Evolutionary conservation across 331 rosid genomes (phyloP).

Genomic region (Quercus lobata): DNA sequence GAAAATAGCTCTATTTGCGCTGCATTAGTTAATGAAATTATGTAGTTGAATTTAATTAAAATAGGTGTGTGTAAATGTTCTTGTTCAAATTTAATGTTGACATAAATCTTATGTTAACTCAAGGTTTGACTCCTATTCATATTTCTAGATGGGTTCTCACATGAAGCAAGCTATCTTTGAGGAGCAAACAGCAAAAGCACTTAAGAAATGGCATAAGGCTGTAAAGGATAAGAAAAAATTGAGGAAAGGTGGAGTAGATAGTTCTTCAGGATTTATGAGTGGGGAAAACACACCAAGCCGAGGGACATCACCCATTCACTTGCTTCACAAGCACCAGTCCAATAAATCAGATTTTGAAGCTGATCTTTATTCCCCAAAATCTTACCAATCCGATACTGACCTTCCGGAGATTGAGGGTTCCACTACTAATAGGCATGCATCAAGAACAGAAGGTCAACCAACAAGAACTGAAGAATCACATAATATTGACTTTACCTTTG

Average conservation of each 20-base stretch:
- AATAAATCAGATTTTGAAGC: conserved; percentile 28
- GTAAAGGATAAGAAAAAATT: conserved; percentile 43
- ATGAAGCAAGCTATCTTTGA: conserved; percentile 65
- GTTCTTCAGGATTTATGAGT: conserved; percentile 32
- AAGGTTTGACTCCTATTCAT: not conserved
- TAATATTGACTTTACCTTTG: conserved; percentile 47
- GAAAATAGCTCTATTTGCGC: too few species aligned
- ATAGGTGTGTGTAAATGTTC: too few species aligned
- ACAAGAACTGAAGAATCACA: conserved; percentile 13
- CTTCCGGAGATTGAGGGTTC: conserved; percentile 44
- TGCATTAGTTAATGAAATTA: too few species aligned
- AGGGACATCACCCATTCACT: conserved; percentile 52
- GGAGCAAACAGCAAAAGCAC: conserved; percentile 68
- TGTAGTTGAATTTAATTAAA: too few species aligned
- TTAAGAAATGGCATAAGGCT: conserved; percentile 58
- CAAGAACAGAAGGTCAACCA: not conserved
- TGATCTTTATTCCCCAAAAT: conserved; percentile 42
- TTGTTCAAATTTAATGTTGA: too few species aligned
- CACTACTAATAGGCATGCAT: not conserved
- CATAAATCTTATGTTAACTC: too few species aligned
- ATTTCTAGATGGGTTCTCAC: conserved; percentile 70
- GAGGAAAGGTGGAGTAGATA: conserved; percentile 28
- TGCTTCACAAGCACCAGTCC: conserved; percentile 49
- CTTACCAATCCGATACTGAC: conserved; percentile 55
- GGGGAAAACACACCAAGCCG: conserved; percentile 63